Base-by-base conservation (phyloP, 768 basidiomycete genomes). In the Roridomyces roridus region DNA sequence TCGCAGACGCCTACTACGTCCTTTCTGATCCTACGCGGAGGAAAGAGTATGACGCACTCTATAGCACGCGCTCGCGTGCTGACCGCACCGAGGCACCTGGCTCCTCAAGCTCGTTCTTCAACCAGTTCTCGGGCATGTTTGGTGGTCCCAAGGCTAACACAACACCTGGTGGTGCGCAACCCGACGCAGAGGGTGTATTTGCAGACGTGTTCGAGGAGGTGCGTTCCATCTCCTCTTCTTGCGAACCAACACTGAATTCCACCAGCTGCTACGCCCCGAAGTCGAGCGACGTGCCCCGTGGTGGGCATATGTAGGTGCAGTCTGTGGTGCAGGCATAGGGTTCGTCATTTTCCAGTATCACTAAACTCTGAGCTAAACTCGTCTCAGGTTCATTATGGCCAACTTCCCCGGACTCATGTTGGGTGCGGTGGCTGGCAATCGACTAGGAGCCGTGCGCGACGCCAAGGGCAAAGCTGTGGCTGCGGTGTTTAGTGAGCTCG, bases 401-500 rank as follows among this genome's bases (percentile, higher is more conserved):
- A 97, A 96, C 66, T 66, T 95, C 1, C 94, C 94, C 9, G 94
- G 94, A 7, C 77, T 93, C 14, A 82, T 95, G 76, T 80, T 95
- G 18, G 95, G 95, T 46, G 92, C 89, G 3, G 83, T 88, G 62
- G 92, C 93, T 0, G 95, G 95, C 0, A 96, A 95, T 68, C 79
- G 92, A n/a, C 74, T 97, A 25, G 95, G 95, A 39, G 93, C 94
- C 4, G 80, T 98, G 43, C 80, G 95, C 54, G 95, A 98, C 67
- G 95, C 95, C 4, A 98, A 98, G 76, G 91, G 95, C 10, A 94
- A 92, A 80, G 90, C 89, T 59, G 94, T 98, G 21, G 94, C 91
- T 3, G 82, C 89, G 9, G 95, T 97, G 17, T 98, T 98, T 70
- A 74, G 78, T 42, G 83, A 90, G 20, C 79, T 97, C 23, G 88